Conservation (phyloP, 2,329 filamentous ascomycete genomes). For the Ophiostoma quercus region DNA sequence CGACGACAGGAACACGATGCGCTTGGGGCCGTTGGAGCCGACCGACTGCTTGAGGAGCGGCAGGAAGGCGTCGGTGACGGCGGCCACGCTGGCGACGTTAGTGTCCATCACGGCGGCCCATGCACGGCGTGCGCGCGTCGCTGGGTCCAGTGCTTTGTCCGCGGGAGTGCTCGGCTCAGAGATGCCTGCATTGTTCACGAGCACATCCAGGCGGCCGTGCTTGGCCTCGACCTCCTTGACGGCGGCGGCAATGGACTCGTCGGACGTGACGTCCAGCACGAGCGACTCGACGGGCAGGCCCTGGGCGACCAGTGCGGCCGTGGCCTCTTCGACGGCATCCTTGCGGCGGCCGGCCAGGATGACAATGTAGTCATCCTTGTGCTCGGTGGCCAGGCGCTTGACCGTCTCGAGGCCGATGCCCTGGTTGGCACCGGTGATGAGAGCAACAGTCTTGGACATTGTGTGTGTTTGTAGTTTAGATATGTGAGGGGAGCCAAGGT, state of each 20-base stretch:
- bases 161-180: not conserved
- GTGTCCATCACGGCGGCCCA: conserved; percentile 19
- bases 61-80: conserved; percentile 33
- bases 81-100: conserved; percentile 31
- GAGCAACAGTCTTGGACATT: conserved; percentile 28
- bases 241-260: conserved; percentile 38
- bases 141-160: conserved; percentile 18
- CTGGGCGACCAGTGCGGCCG: conserved; percentile 30
- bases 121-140: not conserved
- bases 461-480: not conserved
- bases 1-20: conserved; percentile 31
- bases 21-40: conserved; percentile 23
- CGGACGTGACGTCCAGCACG: conserved; percentile 40
- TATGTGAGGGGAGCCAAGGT: too few relatives aligned
- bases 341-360: conserved; percentile 38
- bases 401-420: conserved; percentile 41
- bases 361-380: conserved; percentile 36
- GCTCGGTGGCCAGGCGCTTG: conserved; percentile 37
- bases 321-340: conserved; percentile 36
- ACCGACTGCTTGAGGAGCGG: conserved; percentile 34
- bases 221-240: conserved; percentile 31
- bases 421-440: conserved; percentile 41
- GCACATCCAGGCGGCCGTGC: conserved; percentile 35
- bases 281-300: conserved; percentile 36
- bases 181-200: conserved; percentile 33